Evolutionary conservation across 1,284 basidiomycete species (phyloP).

Genomic region (Waitea zeae): DNA sequence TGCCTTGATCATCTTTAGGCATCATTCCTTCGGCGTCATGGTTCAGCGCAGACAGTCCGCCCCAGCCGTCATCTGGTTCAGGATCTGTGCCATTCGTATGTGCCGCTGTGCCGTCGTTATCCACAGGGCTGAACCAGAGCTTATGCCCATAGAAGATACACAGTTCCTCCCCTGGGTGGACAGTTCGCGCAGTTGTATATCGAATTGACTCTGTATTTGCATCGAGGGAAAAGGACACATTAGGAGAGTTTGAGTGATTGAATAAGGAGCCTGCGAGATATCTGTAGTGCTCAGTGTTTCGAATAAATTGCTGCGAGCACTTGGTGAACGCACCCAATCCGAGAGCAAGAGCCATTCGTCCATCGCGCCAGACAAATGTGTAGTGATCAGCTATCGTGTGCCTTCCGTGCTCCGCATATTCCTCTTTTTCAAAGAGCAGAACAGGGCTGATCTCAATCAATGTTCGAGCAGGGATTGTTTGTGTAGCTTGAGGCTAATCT

Average conservation of each 20-base stretch:
- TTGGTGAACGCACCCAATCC: constrained; percentile 52
- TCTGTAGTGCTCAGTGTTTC: constrained; percentile 2
- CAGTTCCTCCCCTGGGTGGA: constrained; percentile 53
- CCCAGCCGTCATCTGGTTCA: constrained; percentile 23
- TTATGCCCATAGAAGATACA: constrained; percentile 65
- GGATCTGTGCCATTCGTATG: constrained; percentile 3
- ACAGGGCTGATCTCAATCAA: constrained; percentile 77
- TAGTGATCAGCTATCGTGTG: constrained; percentile 72
- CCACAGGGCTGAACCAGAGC: constrained; percentile 40
- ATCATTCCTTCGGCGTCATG: constrained; percentile 9
- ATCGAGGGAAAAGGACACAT: constrained; percentile 52
- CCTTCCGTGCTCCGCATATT: constrained; percentile 53
- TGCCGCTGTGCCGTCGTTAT: constrained; percentile 4
- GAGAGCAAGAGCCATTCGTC: constrained; percentile 73
- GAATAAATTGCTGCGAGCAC: constrained; percentile 1
- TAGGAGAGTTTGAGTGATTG: constrained; percentile 59
- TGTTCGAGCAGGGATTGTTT: constrained; percentile 40
- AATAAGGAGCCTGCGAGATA: constrained; percentile 50
- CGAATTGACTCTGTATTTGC: constrained; percentile 37
- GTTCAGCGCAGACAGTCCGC: constrained; percentile 21
- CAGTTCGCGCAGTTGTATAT: constrained; percentile 38
- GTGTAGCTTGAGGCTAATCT: constrained; percentile 26
- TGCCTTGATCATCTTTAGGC: constrained; percentile 8
- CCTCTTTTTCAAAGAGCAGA: constrained; percentile 55
- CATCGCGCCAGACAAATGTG: constrained; percentile 70